phyloP scores from a whole-genome alignment of 2,329 filamentous ascomycete species.

The Cercospora sojina region DNA sequence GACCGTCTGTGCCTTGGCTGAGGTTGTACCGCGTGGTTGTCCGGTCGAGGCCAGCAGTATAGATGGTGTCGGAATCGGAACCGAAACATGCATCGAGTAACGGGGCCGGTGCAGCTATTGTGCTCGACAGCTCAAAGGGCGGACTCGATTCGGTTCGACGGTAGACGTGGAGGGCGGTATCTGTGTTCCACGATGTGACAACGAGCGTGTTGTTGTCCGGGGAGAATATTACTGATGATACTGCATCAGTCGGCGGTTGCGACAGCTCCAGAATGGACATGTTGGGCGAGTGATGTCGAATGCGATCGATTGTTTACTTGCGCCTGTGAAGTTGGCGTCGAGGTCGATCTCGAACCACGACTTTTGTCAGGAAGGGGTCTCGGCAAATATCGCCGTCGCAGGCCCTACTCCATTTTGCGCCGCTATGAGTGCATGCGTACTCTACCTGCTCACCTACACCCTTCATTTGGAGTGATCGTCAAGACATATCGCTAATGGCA shows the following conservation, averaged over 20 bases:
- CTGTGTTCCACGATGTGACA: conserved; percentile 85
- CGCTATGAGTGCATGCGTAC: background rate
- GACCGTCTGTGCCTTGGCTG: conserved; percentile 56
- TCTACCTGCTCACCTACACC: background rate
- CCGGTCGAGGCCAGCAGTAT: conserved; percentile 82
- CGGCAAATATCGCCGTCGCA: background rate
- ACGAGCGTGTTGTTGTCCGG: conserved; percentile 74
- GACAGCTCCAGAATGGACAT: conserved; percentile 59
- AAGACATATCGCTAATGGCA: background rate
- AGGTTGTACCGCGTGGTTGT: conserved; percentile 75
- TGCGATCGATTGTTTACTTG: conserved; percentile 4
- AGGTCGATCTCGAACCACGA: background rate
- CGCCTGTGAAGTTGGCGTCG: background rate
- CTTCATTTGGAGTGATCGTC: background rate
- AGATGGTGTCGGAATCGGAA: conserved; percentile 73
- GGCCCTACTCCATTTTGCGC: background rate
- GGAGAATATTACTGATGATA: conserved; percentile 84
- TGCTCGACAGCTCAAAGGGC: conserved; percentile 2
- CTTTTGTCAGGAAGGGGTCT: background rate
- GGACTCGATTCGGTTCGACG: conserved; percentile 45
- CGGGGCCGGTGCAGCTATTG: conserved; percentile 59
- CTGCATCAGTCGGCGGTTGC: conserved; percentile 78
- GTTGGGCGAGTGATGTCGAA: background rate
- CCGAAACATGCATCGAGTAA: conserved; percentile 93
- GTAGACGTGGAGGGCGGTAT: conserved; percentile 81